Evolutionary conservation across 345 rosid genomes (phyloP), one percentile per base, ranked within the genome.

Genomic region (Hibiscus mutabilis): DNA sequence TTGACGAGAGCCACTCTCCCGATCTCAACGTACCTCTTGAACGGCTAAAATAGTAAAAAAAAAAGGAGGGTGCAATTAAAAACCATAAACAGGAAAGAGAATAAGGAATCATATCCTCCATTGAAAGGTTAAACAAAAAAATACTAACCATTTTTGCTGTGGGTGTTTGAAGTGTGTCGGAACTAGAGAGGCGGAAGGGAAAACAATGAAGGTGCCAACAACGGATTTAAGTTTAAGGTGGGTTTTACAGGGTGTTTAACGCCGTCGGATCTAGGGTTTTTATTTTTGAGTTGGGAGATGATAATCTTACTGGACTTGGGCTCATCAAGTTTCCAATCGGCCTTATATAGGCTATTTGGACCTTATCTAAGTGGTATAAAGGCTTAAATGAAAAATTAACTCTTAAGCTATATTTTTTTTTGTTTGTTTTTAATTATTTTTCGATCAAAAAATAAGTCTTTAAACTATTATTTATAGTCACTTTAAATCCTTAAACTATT

Each of bases 21-120:
- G 70, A 92, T 92, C 92, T 92, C 97, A 7, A 92, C 94, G 78
- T 79, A 90, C 74, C 97, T 87, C 88, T 92, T 90, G 86, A 92
- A 92, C 42, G 91, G 89, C 97, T 92, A 66, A 66, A 75, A 13
- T 3, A 0, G 18, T 15, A 3, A 22, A 6, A 1, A 22, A 57
- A 25, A 63, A 24, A n/a, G n/a, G 40, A 57, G 2, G 68, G 2
- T 11, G 8, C 2, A 74, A 47, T 44, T 55, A 56, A 18, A 53
- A 68, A 7, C 2, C 33, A 4, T 57, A 40, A 1, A 57, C 9
- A 49, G 1, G 53, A 60, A 9, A 3, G 5, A 31, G 35, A 10
- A 31, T 27, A 10, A 27, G 1, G 21, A 9, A 37, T 2, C 9
- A 0, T 65, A 14, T 10, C 18, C 4, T 21, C 5, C 9, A 6